A percentile compares a stretch with the other conserved stretches of the same genome.
Evolutionary conservation across 2,329 filamentous ascomycete species (phyloP).

Genomic region (Diaporthe sp.): DNA sequence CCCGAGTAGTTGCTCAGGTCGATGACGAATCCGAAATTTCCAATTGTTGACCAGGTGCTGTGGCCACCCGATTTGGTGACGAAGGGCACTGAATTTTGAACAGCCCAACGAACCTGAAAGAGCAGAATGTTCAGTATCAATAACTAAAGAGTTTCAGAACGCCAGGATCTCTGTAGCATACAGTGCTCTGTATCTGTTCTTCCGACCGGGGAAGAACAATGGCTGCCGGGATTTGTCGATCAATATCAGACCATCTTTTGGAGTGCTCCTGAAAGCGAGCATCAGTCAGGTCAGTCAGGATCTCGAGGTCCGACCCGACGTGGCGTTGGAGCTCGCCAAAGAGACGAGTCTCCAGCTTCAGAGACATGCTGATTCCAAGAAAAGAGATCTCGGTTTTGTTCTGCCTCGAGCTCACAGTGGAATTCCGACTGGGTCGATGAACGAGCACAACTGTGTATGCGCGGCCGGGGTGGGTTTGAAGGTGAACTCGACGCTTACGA

Average conservation of each 20-base stretch:
- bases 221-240: conserved; percentile 18
- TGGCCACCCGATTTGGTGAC: conserved; percentile 35
- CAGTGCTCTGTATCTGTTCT: conserved; percentile 29
- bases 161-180: neutral
- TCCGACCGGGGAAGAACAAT: conserved; percentile 31
- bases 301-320: neutral
- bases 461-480: neutral
- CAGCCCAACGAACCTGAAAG: conserved; percentile 29
- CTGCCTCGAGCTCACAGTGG: neutral
- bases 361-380: neutral
- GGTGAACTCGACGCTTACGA: neutral
- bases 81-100: conserved; percentile 23
- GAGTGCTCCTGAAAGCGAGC: conserved; percentile 22
- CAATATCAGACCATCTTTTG: conserved; percentile 34
- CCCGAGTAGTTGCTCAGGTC: conserved; percentile 27
- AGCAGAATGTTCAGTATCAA: neutral
- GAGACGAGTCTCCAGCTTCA: neutral
- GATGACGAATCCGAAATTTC: conserved; percentile 14
- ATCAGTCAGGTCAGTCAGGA: conserved; percentile 3
- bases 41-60: conserved; percentile 34
- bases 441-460: neutral
- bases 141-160: neutral
- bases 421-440: neutral
- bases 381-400: no score
- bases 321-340: conserved; percentile 24